Evolutionary conservation across 352 stramenopile genomes (phyloP).

Genomic region (Globisporangium solare): DNA sequence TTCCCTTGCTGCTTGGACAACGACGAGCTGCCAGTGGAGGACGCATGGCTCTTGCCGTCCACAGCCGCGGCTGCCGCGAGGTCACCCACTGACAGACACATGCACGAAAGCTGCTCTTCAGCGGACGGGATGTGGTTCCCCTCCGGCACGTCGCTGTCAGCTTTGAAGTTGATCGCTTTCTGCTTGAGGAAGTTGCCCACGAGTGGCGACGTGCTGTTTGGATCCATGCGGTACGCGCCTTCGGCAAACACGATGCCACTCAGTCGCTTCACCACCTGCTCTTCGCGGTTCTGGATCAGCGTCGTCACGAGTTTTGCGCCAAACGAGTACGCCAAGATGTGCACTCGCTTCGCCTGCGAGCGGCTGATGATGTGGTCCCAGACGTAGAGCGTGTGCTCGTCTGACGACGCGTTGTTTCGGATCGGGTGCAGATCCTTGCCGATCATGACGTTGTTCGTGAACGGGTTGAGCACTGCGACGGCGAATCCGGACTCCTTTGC

Average conservation of each 20-base stretch:
- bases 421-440: constrained; percentile 51
- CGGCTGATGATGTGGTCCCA: constrained; percentile 74
- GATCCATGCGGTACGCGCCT: constrained; percentile 53
- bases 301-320: constrained; percentile 65
- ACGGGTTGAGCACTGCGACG: constrained; percentile 66
- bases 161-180: constrained; percentile 75
- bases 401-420: constrained; percentile 46
- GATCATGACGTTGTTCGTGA: constrained; percentile 68
- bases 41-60: constrained; percentile 14
- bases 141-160: constrained; percentile 34
- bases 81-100: constrained; percentile 59
- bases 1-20: constrained; percentile 9
- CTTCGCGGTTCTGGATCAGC: constrained; percentile 58
- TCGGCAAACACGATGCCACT: constrained; percentile 69
- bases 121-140: constrained; percentile 42
- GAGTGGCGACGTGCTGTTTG: constrained; percentile 36
- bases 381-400: constrained; percentile 71
- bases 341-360: constrained; percentile 51
- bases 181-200: constrained; percentile 60
- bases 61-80: constrained; percentile 22
- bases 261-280: constrained; percentile 46
- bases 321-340: constrained; percentile 66
- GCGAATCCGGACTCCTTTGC: constrained; percentile 41
- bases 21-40: constrained; percentile 13
- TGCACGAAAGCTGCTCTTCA: constrained; percentile 61